Evolutionary conservation across 2,329 filamentous ascomycete species (phyloP).

Genomic region (Fusarium falciforme): DNA sequence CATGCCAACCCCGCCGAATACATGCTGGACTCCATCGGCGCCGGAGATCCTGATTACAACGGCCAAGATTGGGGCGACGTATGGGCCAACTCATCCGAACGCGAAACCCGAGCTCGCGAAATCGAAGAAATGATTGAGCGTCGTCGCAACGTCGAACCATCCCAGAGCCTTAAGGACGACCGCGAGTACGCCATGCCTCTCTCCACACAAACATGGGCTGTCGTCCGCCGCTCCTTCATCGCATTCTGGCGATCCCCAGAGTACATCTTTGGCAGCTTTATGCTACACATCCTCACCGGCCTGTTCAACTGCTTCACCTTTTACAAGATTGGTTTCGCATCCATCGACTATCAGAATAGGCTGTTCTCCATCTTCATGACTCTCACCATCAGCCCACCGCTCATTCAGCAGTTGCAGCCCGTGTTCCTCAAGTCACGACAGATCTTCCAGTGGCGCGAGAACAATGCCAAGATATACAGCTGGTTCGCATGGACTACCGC

Average conservation of each 20-base stretch:
- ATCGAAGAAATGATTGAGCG: conserved; percentile 63
- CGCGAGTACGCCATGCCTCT: conserved; percentile 73
- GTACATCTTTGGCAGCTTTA: conserved; percentile 71
- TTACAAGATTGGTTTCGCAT: conserved; percentile 67
- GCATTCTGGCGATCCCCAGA: conserved; percentile 74
- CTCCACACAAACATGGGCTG: conserved; percentile 62
- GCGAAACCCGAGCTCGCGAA: conserved; percentile 58
- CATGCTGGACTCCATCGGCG: conserved; percentile 69
- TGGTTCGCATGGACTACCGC: conserved; percentile 78
- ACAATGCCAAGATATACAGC: conserved; percentile 82
- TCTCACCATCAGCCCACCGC: conserved; percentile 77
- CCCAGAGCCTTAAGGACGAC: conserved; percentile 58
- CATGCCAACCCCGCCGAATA: conserved; percentile 66
- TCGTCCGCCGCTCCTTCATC: conserved; percentile 68
- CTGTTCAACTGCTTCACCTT: conserved; percentile 80
- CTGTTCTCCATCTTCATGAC: conserved; percentile 84
- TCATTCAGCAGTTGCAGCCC: conserved; percentile 83
- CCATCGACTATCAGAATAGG: conserved; percentile 74
- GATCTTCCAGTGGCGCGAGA: conserved; percentile 78
- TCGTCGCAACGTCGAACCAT: conserved; percentile 54
- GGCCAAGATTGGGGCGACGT: conserved; percentile 72
- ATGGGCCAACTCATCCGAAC: conserved; percentile 67
- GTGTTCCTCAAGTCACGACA: conserved; percentile 73
- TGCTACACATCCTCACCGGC: conserved; percentile 70
- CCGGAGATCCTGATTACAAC: conserved; percentile 69